Base-by-base conservation (phyloP, 2,329 filamentous ascomycete genomes). In the Penicillium hesseltinei region DNA sequence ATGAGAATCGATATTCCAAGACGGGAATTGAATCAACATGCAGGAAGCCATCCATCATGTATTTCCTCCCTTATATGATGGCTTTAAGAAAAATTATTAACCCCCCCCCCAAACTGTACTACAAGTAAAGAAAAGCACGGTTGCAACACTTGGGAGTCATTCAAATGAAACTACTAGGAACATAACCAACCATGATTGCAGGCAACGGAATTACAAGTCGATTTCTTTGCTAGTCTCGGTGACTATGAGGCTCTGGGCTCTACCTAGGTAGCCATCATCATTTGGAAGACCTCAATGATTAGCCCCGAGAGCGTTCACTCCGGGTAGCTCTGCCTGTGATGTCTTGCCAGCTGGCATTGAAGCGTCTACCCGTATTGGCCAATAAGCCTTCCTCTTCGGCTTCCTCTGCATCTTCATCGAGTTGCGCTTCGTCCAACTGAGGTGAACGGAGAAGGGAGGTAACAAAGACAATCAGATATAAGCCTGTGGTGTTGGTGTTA, bases 321-420 rank as follows among this genome's bases (percentile, higher is more conserved):
- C 58, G 64, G 33, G 54, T 72, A 42, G 77, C 75, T 23, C 82
- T 73, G 1, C 88, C 89, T 1, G 88, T 90, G 50, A 96, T 88
- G 71, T 96, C 91, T 72, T 93, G 85, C 92, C 92, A 97, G 1
- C 89, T 92, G 5, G 91, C 91, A 43, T 89, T 88, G 65, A 96
- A 92, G 33, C 91, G 83, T 56, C 91, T 80, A 6, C 91, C 87
- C 0, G 92, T 96, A 66, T 86, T 91, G 0, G 91, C 91, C 46
- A 99, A 78, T 48, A 99, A 79, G 11, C 92, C 91, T 77, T 99
- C 94, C 70, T 99, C 94, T 72, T 97, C 94, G 19, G 93, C 92
- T 31, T 88, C 90, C 73, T 96, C 91, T 17, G 92, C 88, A 70
- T 97, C 92, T 60, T 93, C 90, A 63, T 97, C 94, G 8, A 95